Evolutionary conservation across 2,329 filamentous ascomycete genomes (phyloP), one percentile per base, ranked within the genome.

Genomic region (Diaporthe caulivora): DNA sequence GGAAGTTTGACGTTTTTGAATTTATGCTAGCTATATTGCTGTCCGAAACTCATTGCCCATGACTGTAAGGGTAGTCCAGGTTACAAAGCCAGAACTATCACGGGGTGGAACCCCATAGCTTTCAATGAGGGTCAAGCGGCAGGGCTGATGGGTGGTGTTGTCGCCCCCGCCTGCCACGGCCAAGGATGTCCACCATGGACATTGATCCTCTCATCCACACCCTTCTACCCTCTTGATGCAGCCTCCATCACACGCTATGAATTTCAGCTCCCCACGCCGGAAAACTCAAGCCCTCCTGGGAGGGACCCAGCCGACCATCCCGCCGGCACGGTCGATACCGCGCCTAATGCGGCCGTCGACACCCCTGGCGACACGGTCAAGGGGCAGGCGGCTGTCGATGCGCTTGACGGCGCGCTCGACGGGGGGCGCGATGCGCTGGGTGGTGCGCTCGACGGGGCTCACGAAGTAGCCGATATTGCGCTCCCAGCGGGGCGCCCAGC

Each of bases 401-500:
- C 79, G 81, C 79, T 85, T 82, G 40, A 89, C 83, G 62, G 85
- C 84, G 73, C 81, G 82, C 70, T 85, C 80, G 69, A 88, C 78
- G 26, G 84, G 86, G 1, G 86, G 87, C 78, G 88, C 83, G 70
- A 88, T 83, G 69, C 86, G 84, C 76, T 87, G 86, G 53, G 88
- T 84, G 67, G 85, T 82, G 26, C 82, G 81, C 80, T 87, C 84
- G 37, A 85, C 84, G 21, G 86, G 85, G n/a, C 83, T 81, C 11
- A 83, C 81, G 79, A 90, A 87, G 82, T 86, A 87, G 75, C 82
- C 86, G 78, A 90, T 86, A 81, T 89, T 90, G 70, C 85, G 84
- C 81, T 91, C 88, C 89, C 89, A 91, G 72, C 87, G 86, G 24
- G 88, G 88, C 5, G 89, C 89, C 89, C 89, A 91, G 77, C 87